phyloP scores from a whole-genome alignment of 176 grass and related monocot genomes.

The Oryza rufipogon region DNA sequence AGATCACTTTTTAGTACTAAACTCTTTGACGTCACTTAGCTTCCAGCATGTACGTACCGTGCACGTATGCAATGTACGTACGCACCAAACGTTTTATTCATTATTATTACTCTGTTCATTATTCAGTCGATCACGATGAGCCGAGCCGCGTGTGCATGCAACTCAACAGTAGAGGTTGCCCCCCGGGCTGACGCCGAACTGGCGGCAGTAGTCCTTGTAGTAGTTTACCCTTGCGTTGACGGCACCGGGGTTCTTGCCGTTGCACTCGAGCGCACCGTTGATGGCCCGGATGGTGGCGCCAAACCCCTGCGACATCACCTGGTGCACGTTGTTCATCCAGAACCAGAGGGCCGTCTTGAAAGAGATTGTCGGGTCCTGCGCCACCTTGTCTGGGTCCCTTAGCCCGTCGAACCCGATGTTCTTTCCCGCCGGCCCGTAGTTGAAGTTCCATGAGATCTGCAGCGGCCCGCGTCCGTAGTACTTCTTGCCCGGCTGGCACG shows the following conservation, averaged over 20 bases:
- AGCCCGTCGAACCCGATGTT: constrained; percentile 79
- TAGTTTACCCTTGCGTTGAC: constrained; percentile 43
- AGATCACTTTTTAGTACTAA: too few species aligned
- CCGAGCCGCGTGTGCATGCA: not conserved
- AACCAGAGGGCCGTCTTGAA: constrained; percentile 86
- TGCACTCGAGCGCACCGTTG: constrained; percentile 53
- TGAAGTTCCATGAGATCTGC: constrained; percentile 81
- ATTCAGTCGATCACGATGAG: not conserved
- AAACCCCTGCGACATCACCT: constrained; percentile 53
- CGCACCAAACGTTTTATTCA: too few species aligned
- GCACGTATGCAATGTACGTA: too few species aligned
- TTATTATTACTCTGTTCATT: not conserved
- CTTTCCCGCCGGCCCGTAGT: constrained; percentile 73
- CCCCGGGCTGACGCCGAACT: constrained; percentile 69
- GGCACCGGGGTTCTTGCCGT: constrained; percentile 38
- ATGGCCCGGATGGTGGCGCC: constrained; percentile 59
- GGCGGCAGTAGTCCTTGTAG: constrained; percentile 66
- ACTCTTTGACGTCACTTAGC: too few species aligned
- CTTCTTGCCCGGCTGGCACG: constrained; percentile 40
- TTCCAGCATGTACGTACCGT: too few species aligned
- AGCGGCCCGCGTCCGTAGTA: constrained; percentile 80
- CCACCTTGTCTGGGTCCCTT: constrained; percentile 49
- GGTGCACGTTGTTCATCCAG: constrained; percentile 73
- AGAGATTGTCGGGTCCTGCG: constrained; percentile 53
- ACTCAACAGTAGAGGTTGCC: constrained; percentile 60